phyloP scores from a whole-genome alignment of 2,329 filamentous ascomycete genomes.

The Sporothrix curviconia region DNA sequence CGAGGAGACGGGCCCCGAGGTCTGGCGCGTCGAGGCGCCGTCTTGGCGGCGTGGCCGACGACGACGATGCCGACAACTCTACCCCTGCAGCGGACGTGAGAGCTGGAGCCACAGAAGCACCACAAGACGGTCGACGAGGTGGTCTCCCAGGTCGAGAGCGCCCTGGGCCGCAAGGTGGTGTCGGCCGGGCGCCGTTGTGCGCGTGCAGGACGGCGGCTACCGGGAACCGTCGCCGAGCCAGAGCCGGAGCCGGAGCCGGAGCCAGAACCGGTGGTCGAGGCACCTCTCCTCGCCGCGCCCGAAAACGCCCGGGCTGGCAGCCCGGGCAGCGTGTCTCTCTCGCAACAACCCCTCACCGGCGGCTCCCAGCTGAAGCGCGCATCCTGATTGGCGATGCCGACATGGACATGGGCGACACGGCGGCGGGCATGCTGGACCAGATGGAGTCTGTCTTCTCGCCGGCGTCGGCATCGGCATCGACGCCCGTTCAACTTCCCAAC shows the following conservation, averaged over 20 bases:
- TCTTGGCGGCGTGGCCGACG: slow-evolving; percentile 31
- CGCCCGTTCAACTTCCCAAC: slow-evolving; percentile 54
- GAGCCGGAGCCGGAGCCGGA: slow-evolving; percentile 25
- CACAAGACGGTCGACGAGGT: slow-evolving; percentile 63
- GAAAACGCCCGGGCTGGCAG: not conserved
- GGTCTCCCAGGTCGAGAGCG: slow-evolving; percentile 64
- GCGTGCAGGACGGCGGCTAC: slow-evolving; percentile 71
- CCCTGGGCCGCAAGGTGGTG: slow-evolving; percentile 60
- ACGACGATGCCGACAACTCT: not conserved
- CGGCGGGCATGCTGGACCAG: slow-evolving; percentile 60
- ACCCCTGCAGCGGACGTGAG: not conserved
- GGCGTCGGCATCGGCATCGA: slow-evolving; percentile 53
- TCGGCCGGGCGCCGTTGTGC: slow-evolving; percentile 58
- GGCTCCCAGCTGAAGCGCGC: slow-evolving; percentile 49
- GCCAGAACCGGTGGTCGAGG: slow-evolving; percentile 20
- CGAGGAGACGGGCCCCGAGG: slow-evolving; percentile 52
- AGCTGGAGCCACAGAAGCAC: slow-evolving; percentile 31
- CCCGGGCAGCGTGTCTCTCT: slow-evolving; percentile 5
- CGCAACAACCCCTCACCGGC: slow-evolving; percentile 43
- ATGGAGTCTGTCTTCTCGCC: slow-evolving; percentile 58
- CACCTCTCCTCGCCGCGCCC: slow-evolving; percentile 12
- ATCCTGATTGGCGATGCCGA: slow-evolving; percentile 54
- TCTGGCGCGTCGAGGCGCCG: slow-evolving; percentile 59
- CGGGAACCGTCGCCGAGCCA: slow-evolving; percentile 49
- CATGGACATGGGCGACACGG: slow-evolving; percentile 59